Conservation (phyloP, 768 basidiomycete genomes). For the Tephrocybe sp. region DNA sequence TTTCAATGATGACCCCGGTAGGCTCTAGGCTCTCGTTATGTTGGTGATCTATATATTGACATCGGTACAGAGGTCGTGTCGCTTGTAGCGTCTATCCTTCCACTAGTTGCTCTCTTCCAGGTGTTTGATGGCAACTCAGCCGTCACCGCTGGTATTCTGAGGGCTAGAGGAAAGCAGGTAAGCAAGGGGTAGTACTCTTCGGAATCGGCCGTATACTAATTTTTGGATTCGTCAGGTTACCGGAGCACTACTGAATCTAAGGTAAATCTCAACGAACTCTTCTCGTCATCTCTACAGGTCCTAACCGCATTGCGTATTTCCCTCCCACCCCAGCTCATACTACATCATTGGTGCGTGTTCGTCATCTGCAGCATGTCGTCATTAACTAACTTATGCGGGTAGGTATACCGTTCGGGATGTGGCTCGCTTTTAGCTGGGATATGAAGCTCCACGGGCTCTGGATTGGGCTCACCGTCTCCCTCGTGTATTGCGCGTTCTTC, state of each 20-base stretch:
- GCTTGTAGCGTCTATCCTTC: conserved; percentile 69
- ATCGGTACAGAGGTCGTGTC: conserved; percentile 47
- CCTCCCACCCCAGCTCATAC: conserved; percentile 52
- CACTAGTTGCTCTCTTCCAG: conserved; percentile 78
- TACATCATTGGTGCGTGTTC: conserved; percentile 61
- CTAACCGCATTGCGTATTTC: neutral
- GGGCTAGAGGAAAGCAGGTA: conserved; percentile 83
- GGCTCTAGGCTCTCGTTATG: too few species aligned
- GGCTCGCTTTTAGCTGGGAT: conserved; percentile 62
- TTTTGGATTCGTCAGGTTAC: conserved; percentile 45
- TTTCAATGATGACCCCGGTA: conserved; percentile 69
- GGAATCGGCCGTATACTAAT: conserved; percentile 2
- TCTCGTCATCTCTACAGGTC: too few species aligned
- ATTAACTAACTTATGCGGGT: too few species aligned
- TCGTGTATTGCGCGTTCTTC: conserved; percentile 55
- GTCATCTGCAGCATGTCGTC: too few species aligned
- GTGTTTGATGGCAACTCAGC: conserved; percentile 79
- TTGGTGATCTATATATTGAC: too few species aligned
- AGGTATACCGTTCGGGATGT: conserved; percentile 83
- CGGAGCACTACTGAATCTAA: conserved; percentile 80
- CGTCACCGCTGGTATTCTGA: conserved; percentile 74
- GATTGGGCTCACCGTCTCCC: conserved; percentile 75
- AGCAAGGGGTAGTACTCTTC: conserved; percentile 27
- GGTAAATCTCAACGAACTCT: conserved; percentile 32
- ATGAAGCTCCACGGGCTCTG: conserved; percentile 76